Evolutionary conservation across 2,329 filamentous ascomycete genomes (phyloP).

Genomic region (Aspergillus alliaceus): DNA sequence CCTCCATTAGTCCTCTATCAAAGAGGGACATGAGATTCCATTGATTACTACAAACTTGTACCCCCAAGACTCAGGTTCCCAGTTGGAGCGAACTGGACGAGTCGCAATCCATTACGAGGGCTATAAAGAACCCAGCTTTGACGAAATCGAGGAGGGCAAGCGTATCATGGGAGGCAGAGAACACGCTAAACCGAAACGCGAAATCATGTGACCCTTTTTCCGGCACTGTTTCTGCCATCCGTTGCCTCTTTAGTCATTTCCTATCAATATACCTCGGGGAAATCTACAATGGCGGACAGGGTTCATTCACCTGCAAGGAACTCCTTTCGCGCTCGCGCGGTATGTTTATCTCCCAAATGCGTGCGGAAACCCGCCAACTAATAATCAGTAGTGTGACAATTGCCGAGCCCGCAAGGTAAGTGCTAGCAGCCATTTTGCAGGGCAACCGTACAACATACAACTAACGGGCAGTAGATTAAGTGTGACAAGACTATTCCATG

Average conservation of each 20-base stretch:
- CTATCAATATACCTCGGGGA: too few relatives aligned
- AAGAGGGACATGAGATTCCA: neutral
- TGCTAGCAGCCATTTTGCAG: too few relatives aligned
- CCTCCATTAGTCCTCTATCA: neutral
- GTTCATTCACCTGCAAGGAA: constrained; percentile 7
- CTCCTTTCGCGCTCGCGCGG: constrained; percentile 26
- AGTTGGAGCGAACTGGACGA: too few relatives aligned
- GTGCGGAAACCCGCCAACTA: neutral
- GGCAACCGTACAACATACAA: too few relatives aligned
- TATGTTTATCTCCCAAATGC: constrained; percentile 7
- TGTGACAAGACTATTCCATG: constrained; percentile 24
- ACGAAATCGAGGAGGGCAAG: too few relatives aligned
- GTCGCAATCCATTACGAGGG: too few relatives aligned
- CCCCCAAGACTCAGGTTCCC: too few relatives aligned
- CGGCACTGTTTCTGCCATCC: neutral
- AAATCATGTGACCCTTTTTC: neutral
- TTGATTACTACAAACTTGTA: too few relatives aligned
- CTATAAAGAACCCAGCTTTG: too few relatives aligned
- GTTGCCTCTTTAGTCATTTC: neutral
- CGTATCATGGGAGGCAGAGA: too few relatives aligned
- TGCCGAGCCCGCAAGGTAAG: constrained; percentile 28
- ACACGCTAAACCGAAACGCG: neutral
- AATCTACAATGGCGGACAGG: constrained; percentile 9
- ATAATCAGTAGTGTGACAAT: constrained; percentile 24
- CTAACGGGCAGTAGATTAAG: constrained; percentile 16